Evolutionary conservation across 495 filamentous ascomycete genomes (phyloP).

Genomic region (Penicillium cinerascens): DNA sequence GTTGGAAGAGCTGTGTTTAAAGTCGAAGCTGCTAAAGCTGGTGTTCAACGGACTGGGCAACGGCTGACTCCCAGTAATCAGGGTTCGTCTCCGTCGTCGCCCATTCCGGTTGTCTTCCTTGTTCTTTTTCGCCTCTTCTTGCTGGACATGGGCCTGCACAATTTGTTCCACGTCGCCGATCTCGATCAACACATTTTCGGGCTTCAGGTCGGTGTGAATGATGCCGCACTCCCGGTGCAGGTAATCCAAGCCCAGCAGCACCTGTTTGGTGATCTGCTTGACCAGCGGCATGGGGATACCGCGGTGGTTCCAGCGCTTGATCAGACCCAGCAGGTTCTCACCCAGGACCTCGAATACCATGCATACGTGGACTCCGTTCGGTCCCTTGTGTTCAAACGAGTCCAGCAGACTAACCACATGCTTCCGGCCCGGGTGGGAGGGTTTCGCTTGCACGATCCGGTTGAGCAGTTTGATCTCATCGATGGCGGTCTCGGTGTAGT

Average conservation of each 20-base stretch:
- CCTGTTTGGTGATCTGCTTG: constrained; percentile 98
- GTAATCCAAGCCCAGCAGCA: constrained; percentile 91
- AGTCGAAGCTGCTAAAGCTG: constrained; percentile 75
- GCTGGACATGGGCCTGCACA: constrained; percentile 88
- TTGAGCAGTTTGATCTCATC: constrained; percentile 98
- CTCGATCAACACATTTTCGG: constrained; percentile 97
- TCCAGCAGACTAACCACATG: constrained; percentile 95
- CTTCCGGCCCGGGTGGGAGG: constrained; percentile 84
- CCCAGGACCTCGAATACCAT: constrained; percentile 99
- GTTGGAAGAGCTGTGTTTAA: constrained; percentile 64
- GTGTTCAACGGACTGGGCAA: constrained; percentile 92
- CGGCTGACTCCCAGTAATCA: constrained; percentile 97
- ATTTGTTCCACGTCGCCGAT: constrained; percentile 98
- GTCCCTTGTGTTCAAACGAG: constrained; percentile 96
- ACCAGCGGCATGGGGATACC: constrained; percentile 95
- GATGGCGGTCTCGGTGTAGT: constrained; percentile 98
- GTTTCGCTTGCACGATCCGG: constrained; percentile 93
- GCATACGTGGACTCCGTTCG: constrained; percentile 93
- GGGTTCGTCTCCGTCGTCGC: constrained; percentile 81
- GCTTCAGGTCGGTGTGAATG: constrained; percentile 97
- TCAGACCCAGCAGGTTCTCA: constrained; percentile 91
- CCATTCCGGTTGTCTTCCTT: constrained; percentile 94
- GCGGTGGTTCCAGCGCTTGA: constrained; percentile 97
- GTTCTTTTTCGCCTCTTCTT: constrained; percentile 61
- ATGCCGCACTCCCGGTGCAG: constrained; percentile 97